Evolutionary conservation across 2,329 filamentous ascomycete species (phyloP), one percentile per base, ranked within the genome.

Genomic region (Scytalidium sp.): DNA sequence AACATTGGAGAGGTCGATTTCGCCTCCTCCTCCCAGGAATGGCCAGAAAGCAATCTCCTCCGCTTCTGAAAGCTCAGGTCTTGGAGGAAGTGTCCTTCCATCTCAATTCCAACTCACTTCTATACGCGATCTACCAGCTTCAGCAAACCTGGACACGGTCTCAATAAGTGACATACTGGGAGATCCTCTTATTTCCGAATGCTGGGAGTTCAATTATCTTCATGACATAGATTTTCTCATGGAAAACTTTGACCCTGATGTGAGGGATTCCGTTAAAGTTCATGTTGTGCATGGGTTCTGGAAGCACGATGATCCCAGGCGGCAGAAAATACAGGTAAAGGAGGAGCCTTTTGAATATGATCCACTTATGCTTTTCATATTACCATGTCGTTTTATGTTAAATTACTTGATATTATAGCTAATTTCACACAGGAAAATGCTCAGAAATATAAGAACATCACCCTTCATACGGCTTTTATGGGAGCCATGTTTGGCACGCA

Each of bases 401-500:
- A 40, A 5, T 43, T 41, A 11, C 6, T 8, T 17, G 15, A 29
- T 32, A 4, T 32, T 20, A 19, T n/a, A 17, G 36, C 17, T 22
- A 25, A n/a, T 13, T 39, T 19, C 20, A 27, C 15, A 46, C 23
- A 90, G 85, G 74, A 83, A 63, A 74, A 80, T 58, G 84, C 84
- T 44, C 65, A 74, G 13, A 73, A 74, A 13, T 83, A 86, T 61
- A 63, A 74, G 2, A 93, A 94, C 63, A 79, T 94, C 19, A 74
- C 81, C 19, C 75, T 91, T 1, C 83, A 91, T 53, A 74, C 79
- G 15, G 90, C 90, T 0, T 90, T 84, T 52, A 87, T 96, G 79
- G 87, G 90, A 0, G 88, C 93, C 63, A 81, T 85, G 56, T 95
- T 91, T 62, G 91, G 91, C 2, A 96, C 90, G 0, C 91, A 96